Evolutionary conservation across 495 filamentous ascomycete species (phyloP).

Genomic region (Parathielavia hyrcaniae): DNA sequence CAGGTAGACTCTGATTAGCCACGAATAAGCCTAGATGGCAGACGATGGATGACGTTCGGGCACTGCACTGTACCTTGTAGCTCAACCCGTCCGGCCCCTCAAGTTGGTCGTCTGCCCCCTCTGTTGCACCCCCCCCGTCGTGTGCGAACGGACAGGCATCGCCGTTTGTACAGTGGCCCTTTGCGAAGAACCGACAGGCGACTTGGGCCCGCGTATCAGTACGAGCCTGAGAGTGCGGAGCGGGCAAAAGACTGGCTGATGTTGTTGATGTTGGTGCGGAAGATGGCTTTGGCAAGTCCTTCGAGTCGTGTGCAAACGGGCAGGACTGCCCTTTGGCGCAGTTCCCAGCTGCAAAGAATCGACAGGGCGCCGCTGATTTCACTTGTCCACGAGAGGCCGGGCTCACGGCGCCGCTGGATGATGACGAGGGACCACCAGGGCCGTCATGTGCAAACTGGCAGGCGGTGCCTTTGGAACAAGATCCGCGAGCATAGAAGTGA

Average conservation of each 20-base stretch:
- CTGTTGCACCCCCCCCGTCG: neutral
- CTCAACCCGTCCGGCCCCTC: no score
- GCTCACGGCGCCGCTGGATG: neutral
- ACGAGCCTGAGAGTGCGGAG: neutral
- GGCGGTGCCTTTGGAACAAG: neutral
- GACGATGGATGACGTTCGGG: no score
- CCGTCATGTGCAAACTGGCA: neutral
- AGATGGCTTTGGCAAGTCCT: no score
- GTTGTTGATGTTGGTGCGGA: neutral
- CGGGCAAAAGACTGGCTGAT: neutral
- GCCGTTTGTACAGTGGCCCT: constrained; percentile 11
- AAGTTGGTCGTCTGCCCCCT: neutral
- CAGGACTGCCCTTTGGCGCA: neutral
- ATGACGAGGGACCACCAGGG: neutral
- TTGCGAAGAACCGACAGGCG: constrained; percentile 15
- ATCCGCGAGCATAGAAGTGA: neutral
- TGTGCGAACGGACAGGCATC: constrained; percentile 14
- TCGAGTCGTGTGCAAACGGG: neutral
- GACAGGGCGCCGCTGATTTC: no score
- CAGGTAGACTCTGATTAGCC: no score
- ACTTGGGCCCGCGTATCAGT: constrained; percentile 14
- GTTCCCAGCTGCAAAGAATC: neutral
- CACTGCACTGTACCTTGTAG: no score
- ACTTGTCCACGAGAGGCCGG: no score
- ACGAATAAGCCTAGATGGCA: no score